Base-by-base conservation (phyloP, 73 alveolate species). In the Effrenium voratum region DNA sequence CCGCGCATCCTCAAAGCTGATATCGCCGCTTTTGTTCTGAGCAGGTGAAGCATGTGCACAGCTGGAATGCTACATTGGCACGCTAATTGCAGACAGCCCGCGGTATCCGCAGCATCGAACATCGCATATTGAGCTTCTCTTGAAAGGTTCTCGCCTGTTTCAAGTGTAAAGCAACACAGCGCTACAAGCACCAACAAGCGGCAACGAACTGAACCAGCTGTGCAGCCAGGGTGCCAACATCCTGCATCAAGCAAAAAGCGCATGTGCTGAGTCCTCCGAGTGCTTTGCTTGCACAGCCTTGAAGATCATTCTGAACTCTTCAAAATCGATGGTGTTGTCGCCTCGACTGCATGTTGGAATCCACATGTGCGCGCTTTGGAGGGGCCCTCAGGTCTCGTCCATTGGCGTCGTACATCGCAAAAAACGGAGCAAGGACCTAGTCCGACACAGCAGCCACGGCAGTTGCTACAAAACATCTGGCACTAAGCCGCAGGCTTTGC, bases 281-380 rank as follows among this genome's bases (percentile, higher is more conserved):
- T 8, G 26, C 63, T 19, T 19, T 52, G 19, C 26, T 52, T 12
- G 63, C 46, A 30, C 85, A 36, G 44, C 95, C 95, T 87, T 87
- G 95, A 87, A 87, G 43, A 87, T 87, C 95, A 87, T 87, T 38
- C 95, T 72, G 85, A 87, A 87, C 95, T 87, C 95, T n/a, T 87
- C 95, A 45, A 87, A 87, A 44, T 87, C 95, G 41, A 87, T 87
- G 43, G 95, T 85, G 13, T 87, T 87, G 52, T 87, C 95, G 47
- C 95, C 95, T 87, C 55, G 52, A n/a, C 83, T 38, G 34, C 82
- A 13, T 13, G 41, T 13, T 63, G 41, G 8, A 4, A 13, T 6
- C 38, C 76, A 5, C 76, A 63, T 34, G 38, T 6, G 76, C 38
- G 32, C 76, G 38, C 41, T 46, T 45, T 16, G 59, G 32, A 63